These are phyloP conservation scores for Asterochloris erici DNA, from an alignment of 139 green algal genomes.

Conservation along the genomic window DNA sequence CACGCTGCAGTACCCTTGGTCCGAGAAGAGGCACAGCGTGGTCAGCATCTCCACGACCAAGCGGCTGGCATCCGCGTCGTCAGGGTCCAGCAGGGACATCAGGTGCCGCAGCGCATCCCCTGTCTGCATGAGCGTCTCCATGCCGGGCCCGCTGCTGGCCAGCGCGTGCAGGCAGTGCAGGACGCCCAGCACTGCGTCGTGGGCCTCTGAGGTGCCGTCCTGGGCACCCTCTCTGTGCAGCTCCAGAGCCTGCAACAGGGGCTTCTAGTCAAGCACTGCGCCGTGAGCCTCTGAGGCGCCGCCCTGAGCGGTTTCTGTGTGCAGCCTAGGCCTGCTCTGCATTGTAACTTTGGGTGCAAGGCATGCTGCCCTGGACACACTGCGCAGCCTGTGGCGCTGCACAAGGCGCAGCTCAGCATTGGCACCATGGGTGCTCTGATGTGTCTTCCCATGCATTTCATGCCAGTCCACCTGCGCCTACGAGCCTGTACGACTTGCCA, in stretches of 20 bases:
- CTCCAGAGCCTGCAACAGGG: conserved; percentile 25
- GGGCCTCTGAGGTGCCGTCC: conserved; percentile 17
- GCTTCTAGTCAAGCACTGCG: too few relatives aligned
- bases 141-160: conserved; percentile 28
- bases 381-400: too few relatives aligned
- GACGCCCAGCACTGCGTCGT: conserved; percentile 19
- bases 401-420: too few relatives aligned
- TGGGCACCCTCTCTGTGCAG: conserved; percentile 28
- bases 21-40: conserved; percentile 33
- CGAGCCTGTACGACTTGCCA: too few relatives aligned
- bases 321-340: too few relatives aligned
- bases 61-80: conserved; percentile 18
- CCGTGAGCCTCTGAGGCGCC: too few relatives aligned
- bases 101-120: conserved; percentile 16
- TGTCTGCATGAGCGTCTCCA: conserved; percentile 18
- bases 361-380: too few relatives aligned
- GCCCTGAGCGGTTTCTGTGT: too few relatives aligned
- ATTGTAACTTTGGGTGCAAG: too few relatives aligned
- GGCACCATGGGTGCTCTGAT: too few relatives aligned
- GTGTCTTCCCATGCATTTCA: too few relatives aligned
- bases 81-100: conserved; percentile 14
- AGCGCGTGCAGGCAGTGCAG: conserved; percentile 40
- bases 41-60: conserved; percentile 38
- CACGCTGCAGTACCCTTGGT: conserved; percentile 20
- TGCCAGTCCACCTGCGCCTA: too few relatives aligned